Evolutionary conservation across 2,329 filamentous ascomycete genomes (phyloP), one percentile per base, ranked within the genome.

Genomic region (Exserohilum rostratum): DNA sequence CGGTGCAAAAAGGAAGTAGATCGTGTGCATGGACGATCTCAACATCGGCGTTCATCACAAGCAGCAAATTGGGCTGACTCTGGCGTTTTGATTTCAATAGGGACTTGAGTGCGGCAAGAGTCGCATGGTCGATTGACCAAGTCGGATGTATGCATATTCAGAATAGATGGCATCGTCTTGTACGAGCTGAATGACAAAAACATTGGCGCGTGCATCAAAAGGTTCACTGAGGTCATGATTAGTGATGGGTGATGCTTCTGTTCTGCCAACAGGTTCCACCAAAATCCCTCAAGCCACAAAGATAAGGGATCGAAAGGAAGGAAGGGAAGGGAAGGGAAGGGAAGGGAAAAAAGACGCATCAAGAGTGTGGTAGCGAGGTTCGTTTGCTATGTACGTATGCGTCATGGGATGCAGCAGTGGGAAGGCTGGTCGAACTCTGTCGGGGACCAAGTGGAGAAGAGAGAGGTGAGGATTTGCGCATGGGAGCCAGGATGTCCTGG

Each of bases 31-130:
- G 70, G 69, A 71, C 70, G 70, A 71, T 69, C 62, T 74, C 72
- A 74, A 75, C 72, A 73, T 73, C 62, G 72, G 67, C 71, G 72
- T 75, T 73, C 68, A 69, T 69, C 51, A 51, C 61, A 29, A 60
- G 58, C 59, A 57, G 60, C 58, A 53, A 48, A 33, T 33, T 34
- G 39, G n/a, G 50, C 35, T 53, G 39, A 29, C 57, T 52, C 50
- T 34, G 54, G 57, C 57, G 57, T 60, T 58, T 43, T 25, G 22
- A 15, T 42, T 30, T 17, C 5, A 39, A n/a, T 25, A 17, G 38
- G 22, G 18, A 44, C 12, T 31, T 38, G 12, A 25, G 18, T 55
- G 38, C 31, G 46, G 30, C 47, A 39, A 11, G 45, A 11, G 34
- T 47, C 37, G 50, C 42, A 39, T 17, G 48, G 43, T 42, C 11